Base-by-base conservation (phyloP, 1,284 basidiomycete species). In the Melampsora occidentalis region DNA sequence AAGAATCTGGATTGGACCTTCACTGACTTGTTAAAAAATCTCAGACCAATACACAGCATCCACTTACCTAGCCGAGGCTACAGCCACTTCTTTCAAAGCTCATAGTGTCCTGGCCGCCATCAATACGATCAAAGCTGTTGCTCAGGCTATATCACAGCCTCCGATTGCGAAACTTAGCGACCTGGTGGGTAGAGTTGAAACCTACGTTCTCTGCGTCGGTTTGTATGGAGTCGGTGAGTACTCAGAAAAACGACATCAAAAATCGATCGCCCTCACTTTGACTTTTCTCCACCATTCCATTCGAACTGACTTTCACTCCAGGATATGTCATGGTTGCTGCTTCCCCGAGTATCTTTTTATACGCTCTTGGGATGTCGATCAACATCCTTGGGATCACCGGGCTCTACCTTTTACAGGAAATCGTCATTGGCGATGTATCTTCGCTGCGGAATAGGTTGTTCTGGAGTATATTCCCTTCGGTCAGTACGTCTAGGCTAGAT, bases 121-220 rank as follows among this genome's bases (percentile, higher is more conserved):
- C 69, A 77, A 71, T 16, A 80, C 80, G 9, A 78, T 83, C 79
- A 82, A 81, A 48, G 67, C 80, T 18, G 81, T 84, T 71, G 82
- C 83, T 77, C 82, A 81, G 70, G 77, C 79, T 42, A 78, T 83
- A 59, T 79, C 80, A 16, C 83, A 83, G 59, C 82, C 83, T 0
- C 83, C 83, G 10, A 83, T 84, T 77, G 83, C 83, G 42, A 83
- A 83, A 71, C 80, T 83, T 35, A 79, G 81, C 48, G 82, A 84
- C 66, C 78, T 80, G 53, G 80, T 80, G 31, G 83, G 83, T 35
- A 81, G 83, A 66, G 79, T 83, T n/a, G 79, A 83, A 35, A 79
- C 82, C 5, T 83, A 84, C 75, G 59, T 80, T 59, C 78, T 80
- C 53, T 83, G 82, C 76, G 78, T 83, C 22, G 42, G 80, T 71